Base-by-base conservation (phyloP, 352 stramenopile genomes). In the Plasmopara halstedii region DNA sequence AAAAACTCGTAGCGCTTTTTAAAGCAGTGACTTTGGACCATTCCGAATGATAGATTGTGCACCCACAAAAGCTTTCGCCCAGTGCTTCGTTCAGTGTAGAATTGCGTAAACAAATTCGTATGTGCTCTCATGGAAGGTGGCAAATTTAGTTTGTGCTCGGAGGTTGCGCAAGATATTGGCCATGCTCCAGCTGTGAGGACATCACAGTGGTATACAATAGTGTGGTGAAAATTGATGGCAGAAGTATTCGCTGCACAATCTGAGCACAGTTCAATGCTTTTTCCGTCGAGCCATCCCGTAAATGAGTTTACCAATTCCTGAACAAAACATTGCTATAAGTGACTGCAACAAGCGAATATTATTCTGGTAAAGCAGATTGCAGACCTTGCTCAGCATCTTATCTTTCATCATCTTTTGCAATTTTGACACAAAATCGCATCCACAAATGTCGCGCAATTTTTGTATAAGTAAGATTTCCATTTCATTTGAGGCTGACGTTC, bases 401-500 rank as follows among this genome's bases (percentile, higher is more conserved):
- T 93, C 82, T 39, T 88, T 86, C 23, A 89, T 55, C 82, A 93
- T 93, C 48, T 93, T 93, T 40, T 93, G 82, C 8, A 93, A 51
- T 60, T 93, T 93, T 20, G 82, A 91, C 8, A 93, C 82, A 29
- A 93, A 93, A 43, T 93, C 82, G 32, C 70, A 77, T 11, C 82
- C 82, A 43, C 82, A 93, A 45, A 89, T 86, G 23, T 93, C 79
- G 13, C 82, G 78, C 29, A 93, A 50, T 41, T 93, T 93, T 32
- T 88, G 76, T 31, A 93, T 86, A 1, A 93, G 50, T 17, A 85
- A 44, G 9, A 89, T 53, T 56, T 93, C 82, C 37, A 89, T 61
- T 25, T 93, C 82, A 29, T 81, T 76, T 13, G 79, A 75, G 34
- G 82, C 62, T n/a, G 66, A 86, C 4, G 73, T 79, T 14, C 73